Evolutionary conservation across 805 yeast species (phyloP).

Genomic region (Yamadazyma sp.): DNA sequence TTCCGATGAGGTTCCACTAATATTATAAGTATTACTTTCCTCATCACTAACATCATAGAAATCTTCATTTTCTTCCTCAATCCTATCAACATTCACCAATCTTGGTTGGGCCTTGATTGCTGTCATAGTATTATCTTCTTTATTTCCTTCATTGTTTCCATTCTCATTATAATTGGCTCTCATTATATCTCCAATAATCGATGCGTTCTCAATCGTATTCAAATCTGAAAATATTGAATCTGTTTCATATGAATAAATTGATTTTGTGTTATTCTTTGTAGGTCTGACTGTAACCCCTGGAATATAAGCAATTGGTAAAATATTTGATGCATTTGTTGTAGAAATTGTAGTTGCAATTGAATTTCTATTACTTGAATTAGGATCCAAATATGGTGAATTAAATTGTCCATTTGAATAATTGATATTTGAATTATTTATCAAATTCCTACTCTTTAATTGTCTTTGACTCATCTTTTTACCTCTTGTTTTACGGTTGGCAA

Average conservation of each 20-base stretch:
- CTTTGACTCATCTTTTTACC: slow-evolving; percentile 16
- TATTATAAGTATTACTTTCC: slow-evolving; percentile 11
- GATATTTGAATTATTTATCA: slow-evolving; percentile 7
- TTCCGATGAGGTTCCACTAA: neutral
- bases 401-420: neutral
- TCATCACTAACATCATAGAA: slow-evolving; percentile 21
- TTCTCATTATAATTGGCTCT: slow-evolving; percentile 18
- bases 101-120: slow-evolving; percentile 77
- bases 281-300: slow-evolving; percentile 84
- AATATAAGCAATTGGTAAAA: slow-evolving; percentile 87
- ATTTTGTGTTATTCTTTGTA: slow-evolving; percentile 40
- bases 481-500: slow-evolving; percentile 15
- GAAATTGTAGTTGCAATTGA: slow-evolving; percentile 59
- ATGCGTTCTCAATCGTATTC: slow-evolving; percentile 45
- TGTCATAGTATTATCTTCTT: slow-evolving; percentile 48
- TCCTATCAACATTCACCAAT: slow-evolving; percentile 54
- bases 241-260: slow-evolving; percentile 43
- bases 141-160: slow-evolving; percentile 14
- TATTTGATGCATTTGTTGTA: slow-evolving; percentile 78
- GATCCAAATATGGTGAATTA: slow-evolving; percentile 17
- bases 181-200: slow-evolving; percentile 40
- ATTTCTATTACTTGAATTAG: slow-evolving; percentile 21
- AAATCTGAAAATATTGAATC: slow-evolving; percentile 42
- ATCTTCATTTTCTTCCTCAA: slow-evolving; percentile 43
- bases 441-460: slow-evolving; percentile 11